These are phyloP conservation scores for Daldinia concentrica DNA, from an alignment of 495 filamentous ascomycete species.

Conservation along the genomic window DNA sequence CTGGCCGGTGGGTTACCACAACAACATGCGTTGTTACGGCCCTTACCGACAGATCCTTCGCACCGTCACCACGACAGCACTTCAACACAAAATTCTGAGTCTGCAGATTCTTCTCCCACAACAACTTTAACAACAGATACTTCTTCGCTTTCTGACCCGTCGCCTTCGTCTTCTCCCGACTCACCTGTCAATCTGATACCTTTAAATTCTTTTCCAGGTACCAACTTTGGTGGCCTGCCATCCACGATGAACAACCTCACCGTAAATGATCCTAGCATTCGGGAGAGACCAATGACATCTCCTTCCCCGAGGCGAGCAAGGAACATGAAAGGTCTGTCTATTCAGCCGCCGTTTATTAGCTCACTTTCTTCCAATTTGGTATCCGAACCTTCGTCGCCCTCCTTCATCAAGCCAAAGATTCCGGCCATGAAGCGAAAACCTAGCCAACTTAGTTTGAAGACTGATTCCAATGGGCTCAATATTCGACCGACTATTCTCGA, in stretches of 20 bases:
- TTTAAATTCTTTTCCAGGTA: constrained; percentile 63
- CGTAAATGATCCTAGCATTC: constrained; percentile 48
- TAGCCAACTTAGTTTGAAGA: constrained; percentile 74
- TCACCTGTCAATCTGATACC: constrained; percentile 75
- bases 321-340: constrained; percentile 92
- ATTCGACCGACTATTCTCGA: constrained; percentile 51
- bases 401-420: constrained; percentile 78
- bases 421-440: constrained; percentile 76
- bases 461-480: constrained; percentile 62
- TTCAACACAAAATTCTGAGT: constrained; percentile 85
- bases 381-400: constrained; percentile 83
- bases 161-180: constrained; percentile 90
- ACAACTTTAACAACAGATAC: constrained; percentile 93
- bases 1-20: constrained; percentile 41
- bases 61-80: constrained; percentile 71
- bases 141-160: constrained; percentile 85
- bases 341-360: constrained; percentile 75
- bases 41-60: constrained; percentile 52
- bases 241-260: constrained; percentile 56
- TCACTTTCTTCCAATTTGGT: constrained; percentile 54
- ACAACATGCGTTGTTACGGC: constrained; percentile 45
- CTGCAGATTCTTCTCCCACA: constrained; percentile 92
- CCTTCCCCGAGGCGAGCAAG: constrained; percentile 79
- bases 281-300: constrained; percentile 67
- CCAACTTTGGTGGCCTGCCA: constrained; percentile 54